Evolutionary conservation across 495 filamentous ascomycete genomes (phyloP).

Genomic region (Neurospora sp.): DNA sequence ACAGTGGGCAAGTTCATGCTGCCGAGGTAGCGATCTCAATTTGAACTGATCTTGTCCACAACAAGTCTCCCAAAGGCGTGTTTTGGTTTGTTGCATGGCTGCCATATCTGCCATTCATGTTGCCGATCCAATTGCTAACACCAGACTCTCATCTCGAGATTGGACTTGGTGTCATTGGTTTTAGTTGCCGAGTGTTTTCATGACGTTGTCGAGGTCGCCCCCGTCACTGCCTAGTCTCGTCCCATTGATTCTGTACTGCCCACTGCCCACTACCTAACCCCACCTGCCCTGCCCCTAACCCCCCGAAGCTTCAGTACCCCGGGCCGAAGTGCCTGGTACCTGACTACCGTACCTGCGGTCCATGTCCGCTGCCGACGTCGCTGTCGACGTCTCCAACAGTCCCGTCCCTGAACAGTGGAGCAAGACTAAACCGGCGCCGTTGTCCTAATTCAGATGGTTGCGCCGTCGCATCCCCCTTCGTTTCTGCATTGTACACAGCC

Average conservation of each 20-base stretch:
- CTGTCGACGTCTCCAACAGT: background rate
- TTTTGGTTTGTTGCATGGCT: background rate
- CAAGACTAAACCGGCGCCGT: background rate
- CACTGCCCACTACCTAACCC: background rate
- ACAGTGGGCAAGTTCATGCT: background rate
- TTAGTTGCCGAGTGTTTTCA: background rate
- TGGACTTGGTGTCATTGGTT: background rate
- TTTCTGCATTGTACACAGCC: background rate
- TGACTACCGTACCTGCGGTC: background rate
- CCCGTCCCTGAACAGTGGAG: background rate
- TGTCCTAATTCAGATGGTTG: background rate
- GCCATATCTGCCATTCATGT: background rate
- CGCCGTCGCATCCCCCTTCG: background rate
- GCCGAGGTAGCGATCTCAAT: background rate
- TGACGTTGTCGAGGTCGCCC: background rate
- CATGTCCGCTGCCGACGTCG: background rate
- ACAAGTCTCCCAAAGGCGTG: background rate
- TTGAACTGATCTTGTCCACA: background rate
- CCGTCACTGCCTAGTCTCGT: background rate
- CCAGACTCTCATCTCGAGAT: background rate
- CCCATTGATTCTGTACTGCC: background rate
- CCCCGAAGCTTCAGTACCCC: background rate
- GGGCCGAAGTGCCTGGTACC: background rate
- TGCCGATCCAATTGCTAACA: background rate
- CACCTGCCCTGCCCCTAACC: background rate